Conservation (phyloP, 2,329 filamentous ascomycete species). For the Lojkania enalia region DNA sequence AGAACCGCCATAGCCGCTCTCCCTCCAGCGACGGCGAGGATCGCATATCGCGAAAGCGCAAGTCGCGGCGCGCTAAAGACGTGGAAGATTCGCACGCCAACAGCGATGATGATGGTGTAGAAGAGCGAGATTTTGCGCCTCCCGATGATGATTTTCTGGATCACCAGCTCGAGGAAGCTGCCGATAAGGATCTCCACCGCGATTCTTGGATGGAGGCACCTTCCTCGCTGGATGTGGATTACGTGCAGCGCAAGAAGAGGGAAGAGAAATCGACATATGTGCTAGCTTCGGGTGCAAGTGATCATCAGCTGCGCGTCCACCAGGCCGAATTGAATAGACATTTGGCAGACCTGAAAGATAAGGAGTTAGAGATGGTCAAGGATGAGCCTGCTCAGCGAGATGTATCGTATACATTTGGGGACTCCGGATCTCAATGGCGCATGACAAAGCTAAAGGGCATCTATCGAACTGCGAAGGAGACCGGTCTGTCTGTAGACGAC, state of each 20-base stretch:
- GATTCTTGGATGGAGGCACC: slow-evolving; percentile 96
- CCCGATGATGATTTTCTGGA: slow-evolving; percentile 51
- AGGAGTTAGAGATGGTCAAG: slow-evolving; percentile 33
- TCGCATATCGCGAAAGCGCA: slow-evolving; percentile 35
- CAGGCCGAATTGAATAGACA: slow-evolving; percentile 79
- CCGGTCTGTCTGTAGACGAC: slow-evolving; percentile 73
- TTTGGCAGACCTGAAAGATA: slow-evolving; percentile 63
- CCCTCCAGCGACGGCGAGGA: slow-evolving; percentile 42
- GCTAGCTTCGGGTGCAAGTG: slow-evolving; percentile 48
- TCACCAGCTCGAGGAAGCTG: slow-evolving; percentile 44
- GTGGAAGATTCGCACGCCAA: slow-evolving; percentile 34
- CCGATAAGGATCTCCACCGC: slow-evolving; percentile 58
- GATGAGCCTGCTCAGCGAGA: slow-evolving; percentile 61
- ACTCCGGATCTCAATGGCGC: slow-evolving; percentile 87
- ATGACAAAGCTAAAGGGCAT: slow-evolving; percentile 93
- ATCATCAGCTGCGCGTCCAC: slow-evolving; percentile 73
- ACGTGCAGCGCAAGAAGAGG: slow-evolving; percentile 66
- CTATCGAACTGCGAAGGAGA: slow-evolving; percentile 77
- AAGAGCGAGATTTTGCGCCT: slow-evolving; percentile 50
- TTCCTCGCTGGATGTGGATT: slow-evolving; percentile 80
- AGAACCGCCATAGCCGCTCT: slow-evolving; percentile 26
- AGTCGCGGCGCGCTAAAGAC: slow-evolving; percentile 38
- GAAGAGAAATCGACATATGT: slow-evolving; percentile 49
- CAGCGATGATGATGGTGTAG: slow-evolving; percentile 43
- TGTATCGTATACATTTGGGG: slow-evolving; percentile 84